phyloP scores from a whole-genome alignment of 768 basidiomycete genomes.

The Panaeolus papilionaceus region DNA sequence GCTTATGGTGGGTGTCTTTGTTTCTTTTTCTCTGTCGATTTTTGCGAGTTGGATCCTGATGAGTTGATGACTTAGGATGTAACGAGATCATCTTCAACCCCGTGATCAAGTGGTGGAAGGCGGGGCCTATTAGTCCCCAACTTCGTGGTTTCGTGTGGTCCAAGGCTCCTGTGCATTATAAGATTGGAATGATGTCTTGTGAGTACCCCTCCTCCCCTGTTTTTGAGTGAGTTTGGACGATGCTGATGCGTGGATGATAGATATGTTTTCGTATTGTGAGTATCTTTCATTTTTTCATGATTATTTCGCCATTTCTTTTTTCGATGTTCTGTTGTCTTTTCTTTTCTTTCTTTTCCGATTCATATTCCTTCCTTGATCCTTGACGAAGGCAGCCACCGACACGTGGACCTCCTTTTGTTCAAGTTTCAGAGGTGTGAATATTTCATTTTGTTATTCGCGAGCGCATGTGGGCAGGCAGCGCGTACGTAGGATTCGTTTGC shows the following conservation, averaged over 20 bases:
- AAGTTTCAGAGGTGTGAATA: not conserved
- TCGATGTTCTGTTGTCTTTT: no score
- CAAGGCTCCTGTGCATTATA: conserved; percentile 78
- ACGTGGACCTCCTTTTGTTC: not conserved
- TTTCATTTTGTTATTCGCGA: not conserved
- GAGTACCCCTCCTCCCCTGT: conserved; percentile 29
- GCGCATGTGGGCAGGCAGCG: not conserved
- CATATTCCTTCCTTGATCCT: not conserved
- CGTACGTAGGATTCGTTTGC: not conserved
- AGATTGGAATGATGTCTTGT: conserved; percentile 81
- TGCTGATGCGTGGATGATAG: conserved; percentile 26
- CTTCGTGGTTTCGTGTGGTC: conserved; percentile 80
- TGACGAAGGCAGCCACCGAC: no score
- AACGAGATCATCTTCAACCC: conserved; percentile 90
- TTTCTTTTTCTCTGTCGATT: conserved; percentile 5
- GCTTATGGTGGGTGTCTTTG: conserved; percentile 49
- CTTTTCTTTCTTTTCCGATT: conserved; percentile 13
- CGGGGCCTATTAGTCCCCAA: conserved; percentile 81
- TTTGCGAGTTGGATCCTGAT: not conserved
- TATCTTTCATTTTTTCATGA: no score
- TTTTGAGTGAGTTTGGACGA: not conserved
- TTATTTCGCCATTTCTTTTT: no score
- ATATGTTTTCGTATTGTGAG: conserved; percentile 56
- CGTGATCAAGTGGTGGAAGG: conserved; percentile 72
- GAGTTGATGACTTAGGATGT: conserved; percentile 44